A percentile compares a stretch with the other conserved stretches of the same genome.
These are phyloP conservation scores for Agaricus bisporus DNA, from an alignment of 768 basidiomycete genomes.

Conservation along the genomic window DNA sequence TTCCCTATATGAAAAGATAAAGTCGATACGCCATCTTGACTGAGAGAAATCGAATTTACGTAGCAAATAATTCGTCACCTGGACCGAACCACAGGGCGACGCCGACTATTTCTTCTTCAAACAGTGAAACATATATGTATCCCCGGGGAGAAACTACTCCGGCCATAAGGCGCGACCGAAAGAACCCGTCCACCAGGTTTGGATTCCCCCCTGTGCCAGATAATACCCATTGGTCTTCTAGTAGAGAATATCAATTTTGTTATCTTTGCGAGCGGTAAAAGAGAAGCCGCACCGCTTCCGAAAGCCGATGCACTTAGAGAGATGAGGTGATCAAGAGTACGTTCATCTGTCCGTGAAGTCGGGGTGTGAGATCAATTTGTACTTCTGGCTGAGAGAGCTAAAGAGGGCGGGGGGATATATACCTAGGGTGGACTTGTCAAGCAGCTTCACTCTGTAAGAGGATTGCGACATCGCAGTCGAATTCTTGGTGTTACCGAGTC, in stretches of 20 bases:
- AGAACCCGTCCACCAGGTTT: not conserved
- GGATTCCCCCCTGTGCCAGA: not conserved
- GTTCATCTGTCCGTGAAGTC: not conserved
- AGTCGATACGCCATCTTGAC: not conserved
- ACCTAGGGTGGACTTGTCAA: not conserved
- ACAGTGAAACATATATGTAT: not conserved
- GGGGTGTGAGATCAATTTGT: not conserved
- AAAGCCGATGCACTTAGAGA: not conserved
- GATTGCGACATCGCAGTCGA: not conserved
- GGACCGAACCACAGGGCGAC: not conserved
- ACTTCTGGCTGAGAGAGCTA: not conserved
- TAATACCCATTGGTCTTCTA: not conserved
- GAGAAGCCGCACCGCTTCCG: not conserved
- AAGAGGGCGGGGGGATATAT: not conserved
- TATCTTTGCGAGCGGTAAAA: not conserved
- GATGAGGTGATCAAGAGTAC: not conserved
- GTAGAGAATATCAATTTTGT: not conserved
- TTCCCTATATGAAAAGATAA: not conserved
- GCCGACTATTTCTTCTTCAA: not conserved
- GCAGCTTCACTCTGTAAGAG: not conserved
- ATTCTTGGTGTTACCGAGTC: not conserved
- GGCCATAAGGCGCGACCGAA: not conserved
- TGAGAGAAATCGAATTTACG: not conserved
- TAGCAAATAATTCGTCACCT: not conserved
- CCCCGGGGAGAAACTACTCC: not conserved